phyloP scores from a whole-genome alignment of 2,329 filamentous ascomycete genomes.

The Periconia macrospinosa region DNA sequence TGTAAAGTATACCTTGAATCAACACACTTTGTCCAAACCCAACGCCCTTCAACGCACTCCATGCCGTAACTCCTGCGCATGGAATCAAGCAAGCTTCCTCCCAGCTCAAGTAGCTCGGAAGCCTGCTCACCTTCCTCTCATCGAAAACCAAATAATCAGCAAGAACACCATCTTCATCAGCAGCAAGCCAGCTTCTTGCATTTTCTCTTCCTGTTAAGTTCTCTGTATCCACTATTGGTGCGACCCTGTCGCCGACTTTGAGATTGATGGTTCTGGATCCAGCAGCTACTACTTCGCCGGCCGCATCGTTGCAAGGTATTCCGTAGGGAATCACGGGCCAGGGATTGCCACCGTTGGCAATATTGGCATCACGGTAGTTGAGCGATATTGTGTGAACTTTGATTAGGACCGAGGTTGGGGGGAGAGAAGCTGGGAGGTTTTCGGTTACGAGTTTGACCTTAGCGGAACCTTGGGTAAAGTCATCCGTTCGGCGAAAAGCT shows the following conservation, averaged over 20 bases:
- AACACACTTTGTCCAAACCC: constrained; percentile 3
- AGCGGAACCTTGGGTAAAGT: constrained; percentile 3
- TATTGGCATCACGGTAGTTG: constrained; percentile 19
- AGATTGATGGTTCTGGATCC: constrained; percentile 11
- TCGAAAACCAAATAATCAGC: constrained; percentile 13
- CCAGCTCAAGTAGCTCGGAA: constrained; percentile 15
- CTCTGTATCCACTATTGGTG: constrained; percentile 7
- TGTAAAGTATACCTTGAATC: constrained; percentile 3
- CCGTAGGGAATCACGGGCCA: constrained; percentile 10
- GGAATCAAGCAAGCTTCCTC: constrained; percentile 16
- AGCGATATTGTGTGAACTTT: constrained; percentile 17
- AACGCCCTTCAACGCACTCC: constrained; percentile 13
- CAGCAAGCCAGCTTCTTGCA: constrained; percentile 2
- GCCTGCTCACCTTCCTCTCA: constrained; percentile 11
- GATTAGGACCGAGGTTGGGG: constrained; percentile 12
- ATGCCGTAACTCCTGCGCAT: constrained; percentile 22
- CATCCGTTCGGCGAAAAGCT: constrained; percentile 7
- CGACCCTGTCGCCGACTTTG: constrained; percentile 15
- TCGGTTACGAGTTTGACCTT: constrained; percentile 6
- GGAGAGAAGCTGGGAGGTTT: constrained; percentile 2
- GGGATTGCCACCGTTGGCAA: constrained; percentile 8
- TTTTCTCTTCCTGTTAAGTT: constrained; percentile 2
- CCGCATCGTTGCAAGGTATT: constrained; percentile 19
- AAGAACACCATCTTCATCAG: constrained; percentile 13
- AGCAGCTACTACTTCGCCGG: constrained; percentile 13